phyloP scores from a whole-genome alignment of 2,329 filamentous ascomycete species.

The Akanthomyces lecanii region DNA sequence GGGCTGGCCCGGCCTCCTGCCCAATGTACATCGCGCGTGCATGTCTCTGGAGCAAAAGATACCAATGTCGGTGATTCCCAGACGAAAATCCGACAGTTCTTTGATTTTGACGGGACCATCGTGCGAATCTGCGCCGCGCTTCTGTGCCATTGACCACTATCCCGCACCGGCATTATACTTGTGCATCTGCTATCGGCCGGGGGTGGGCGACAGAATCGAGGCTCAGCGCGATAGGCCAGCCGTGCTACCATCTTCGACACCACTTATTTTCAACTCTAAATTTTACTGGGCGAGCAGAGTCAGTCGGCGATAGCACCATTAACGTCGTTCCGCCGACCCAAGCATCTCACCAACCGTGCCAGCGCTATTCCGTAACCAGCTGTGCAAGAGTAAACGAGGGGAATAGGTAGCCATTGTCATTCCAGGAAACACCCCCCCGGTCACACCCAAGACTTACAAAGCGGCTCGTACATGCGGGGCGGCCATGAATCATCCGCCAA shows the following conservation, averaged over 20 bases:
- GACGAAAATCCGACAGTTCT: too few relatives aligned
- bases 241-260: neutral
- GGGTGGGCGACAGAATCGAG: neutral
- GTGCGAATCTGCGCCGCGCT: too few relatives aligned
- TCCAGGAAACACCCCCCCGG: neutral
- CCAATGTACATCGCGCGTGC: too few relatives aligned
- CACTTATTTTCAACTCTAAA: neutral
- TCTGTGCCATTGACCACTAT: neutral
- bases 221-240: neutral
- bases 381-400: too few relatives aligned
- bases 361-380: too few relatives aligned
- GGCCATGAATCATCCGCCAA: conserved; percentile 2
- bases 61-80: too few relatives aligned
- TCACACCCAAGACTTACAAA: neutral
- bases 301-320: neutral
- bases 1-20: too few relatives aligned
- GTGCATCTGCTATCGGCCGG: neutral
- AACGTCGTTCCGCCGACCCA: neutral
- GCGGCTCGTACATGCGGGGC: neutral
- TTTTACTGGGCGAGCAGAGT: neutral
- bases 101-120: too few relatives aligned
- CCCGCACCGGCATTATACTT: neutral
- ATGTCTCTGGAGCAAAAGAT: too few relatives aligned
- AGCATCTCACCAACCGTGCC: too few relatives aligned
- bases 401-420: neutral